Conservation (phyloP, 345 rosid genomes). For the Rhizophora apiculata region DNA sequence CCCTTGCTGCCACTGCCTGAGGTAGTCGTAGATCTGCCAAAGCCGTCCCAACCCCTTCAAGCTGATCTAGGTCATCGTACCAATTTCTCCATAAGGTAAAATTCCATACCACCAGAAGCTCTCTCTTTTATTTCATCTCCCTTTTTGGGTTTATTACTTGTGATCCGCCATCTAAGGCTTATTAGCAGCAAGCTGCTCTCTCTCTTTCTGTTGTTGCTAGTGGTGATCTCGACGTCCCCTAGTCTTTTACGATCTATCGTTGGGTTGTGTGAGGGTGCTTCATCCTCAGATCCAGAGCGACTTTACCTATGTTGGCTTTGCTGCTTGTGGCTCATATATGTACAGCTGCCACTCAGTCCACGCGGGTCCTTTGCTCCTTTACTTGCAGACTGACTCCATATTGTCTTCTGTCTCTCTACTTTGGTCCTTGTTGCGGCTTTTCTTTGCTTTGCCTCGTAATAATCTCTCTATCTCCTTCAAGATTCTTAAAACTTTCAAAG, state of each 20-base stretch:
- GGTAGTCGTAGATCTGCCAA: slow-evolving; percentile 40
- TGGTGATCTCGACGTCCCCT: slow-evolving; percentile 10
- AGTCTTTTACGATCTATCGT: slow-evolving; percentile 21
- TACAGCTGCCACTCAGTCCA: no score
- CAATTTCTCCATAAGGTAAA: slow-evolving; percentile 83
- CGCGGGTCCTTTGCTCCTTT: no score
- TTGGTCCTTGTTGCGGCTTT: no score
- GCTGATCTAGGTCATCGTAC: slow-evolving; percentile 31
- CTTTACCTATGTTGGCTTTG: neutral
- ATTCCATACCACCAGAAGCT: no score
- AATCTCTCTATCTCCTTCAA: no score
- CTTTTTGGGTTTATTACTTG: neutral
- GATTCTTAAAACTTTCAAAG: no score
- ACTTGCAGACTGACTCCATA: no score
- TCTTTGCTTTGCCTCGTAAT: no score
- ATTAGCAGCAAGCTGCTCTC: neutral
- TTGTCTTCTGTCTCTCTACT: no score
- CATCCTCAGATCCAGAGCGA: slow-evolving; percentile 43
- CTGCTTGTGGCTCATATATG: neutral
- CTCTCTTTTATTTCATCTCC: neutral
- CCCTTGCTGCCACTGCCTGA: slow-evolving; percentile 23
- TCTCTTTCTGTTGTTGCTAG: slow-evolving; percentile 13
- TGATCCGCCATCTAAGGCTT: neutral
- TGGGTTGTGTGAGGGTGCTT: slow-evolving; percentile 18
- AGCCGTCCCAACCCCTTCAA: slow-evolving; percentile 5